phyloP scores from a whole-genome alignment of 176 grass and related monocot genomes.

The Thinopyrum elongatum region DNA sequence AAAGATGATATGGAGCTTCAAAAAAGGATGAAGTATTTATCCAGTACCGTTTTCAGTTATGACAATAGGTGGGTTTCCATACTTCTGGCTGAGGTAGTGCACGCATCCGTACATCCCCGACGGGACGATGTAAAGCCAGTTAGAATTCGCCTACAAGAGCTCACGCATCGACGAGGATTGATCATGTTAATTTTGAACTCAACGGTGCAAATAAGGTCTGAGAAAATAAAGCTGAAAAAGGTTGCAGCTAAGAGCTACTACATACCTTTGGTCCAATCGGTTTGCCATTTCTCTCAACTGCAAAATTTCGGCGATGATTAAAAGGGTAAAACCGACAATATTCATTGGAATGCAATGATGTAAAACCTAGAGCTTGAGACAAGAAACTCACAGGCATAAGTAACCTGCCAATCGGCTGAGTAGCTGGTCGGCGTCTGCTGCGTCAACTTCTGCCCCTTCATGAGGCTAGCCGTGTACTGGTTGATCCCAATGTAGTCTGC shows the following conservation, averaged over 20 bases:
- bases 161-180: background rate
- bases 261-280: conserved; percentile 75
- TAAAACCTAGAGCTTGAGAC: background rate
- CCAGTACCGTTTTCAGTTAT: conserved; percentile 82
- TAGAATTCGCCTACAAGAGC: conserved; percentile 59
- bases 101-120: conserved; percentile 80
- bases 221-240: background rate
- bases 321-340: background rate
- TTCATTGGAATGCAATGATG: background rate
- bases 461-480: conserved; percentile 81
- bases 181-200: background rate
- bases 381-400: conserved; percentile 46
- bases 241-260: background rate
- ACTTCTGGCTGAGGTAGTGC: conserved; percentile 79
- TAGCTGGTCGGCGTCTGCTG: conserved; percentile 54
- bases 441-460: conserved; percentile 39
- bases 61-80: conserved; percentile 57
- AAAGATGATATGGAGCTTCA: background rate
- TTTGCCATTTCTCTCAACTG: conserved; percentile 57
- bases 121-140: conserved; percentile 86
- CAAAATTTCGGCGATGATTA: conserved; percentile 4
- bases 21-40: background rate
- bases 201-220: background rate
- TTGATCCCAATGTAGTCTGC: conserved; percentile 90
- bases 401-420: conserved; percentile 72